Percentiles rank a stretch among this genome's conserved stretches.
These are phyloP conservation scores for Saccharomyces hybrid DNA, from an alignment of 1,139 yeast species.

Conservation along the genomic window DNA sequence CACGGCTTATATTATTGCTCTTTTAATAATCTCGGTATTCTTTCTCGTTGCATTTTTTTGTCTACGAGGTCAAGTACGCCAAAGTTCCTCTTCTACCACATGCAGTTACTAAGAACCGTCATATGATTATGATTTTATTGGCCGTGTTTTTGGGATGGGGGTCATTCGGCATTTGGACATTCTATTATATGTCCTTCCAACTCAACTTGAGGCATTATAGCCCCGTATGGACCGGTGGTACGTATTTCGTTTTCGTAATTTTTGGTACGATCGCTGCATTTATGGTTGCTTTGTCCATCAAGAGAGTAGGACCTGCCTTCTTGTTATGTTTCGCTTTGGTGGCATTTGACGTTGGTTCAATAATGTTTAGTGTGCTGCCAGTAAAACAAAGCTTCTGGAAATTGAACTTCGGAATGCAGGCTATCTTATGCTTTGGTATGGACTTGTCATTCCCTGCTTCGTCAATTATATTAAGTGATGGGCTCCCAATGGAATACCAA, in stretches of 20 bases:
- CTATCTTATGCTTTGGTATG: conserved; percentile 50
- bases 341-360: conserved; percentile 43
- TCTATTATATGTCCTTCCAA: conserved; percentile 34
- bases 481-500: conserved; percentile 43
- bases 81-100: conserved; percentile 41
- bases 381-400: conserved; percentile 42
- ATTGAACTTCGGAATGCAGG: conserved; percentile 42
- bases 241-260: conserved; percentile 42
- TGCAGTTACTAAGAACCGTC: conserved; percentile 34
- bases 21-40: conserved; percentile 38
- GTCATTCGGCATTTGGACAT: conserved; percentile 48
- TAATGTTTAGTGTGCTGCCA: conserved; percentile 44
- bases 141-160: conserved; percentile 47
- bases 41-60: conserved; percentile 29
- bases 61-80: conserved; percentile 27
- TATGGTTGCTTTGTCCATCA: conserved; percentile 39
- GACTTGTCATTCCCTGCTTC: conserved; percentile 54
- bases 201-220: conserved; percentile 41
- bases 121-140: conserved; percentile 32
- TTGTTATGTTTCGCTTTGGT: conserved; percentile 39
- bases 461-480: conserved; percentile 45
- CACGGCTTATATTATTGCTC: conserved; percentile 39
- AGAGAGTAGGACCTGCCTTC: conserved; percentile 39
- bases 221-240: conserved; percentile 39
- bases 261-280: conserved; percentile 44